Base-by-base conservation (phyloP, 2,329 filamentous ascomycete genomes). In the Colletotrichum lini region DNA sequence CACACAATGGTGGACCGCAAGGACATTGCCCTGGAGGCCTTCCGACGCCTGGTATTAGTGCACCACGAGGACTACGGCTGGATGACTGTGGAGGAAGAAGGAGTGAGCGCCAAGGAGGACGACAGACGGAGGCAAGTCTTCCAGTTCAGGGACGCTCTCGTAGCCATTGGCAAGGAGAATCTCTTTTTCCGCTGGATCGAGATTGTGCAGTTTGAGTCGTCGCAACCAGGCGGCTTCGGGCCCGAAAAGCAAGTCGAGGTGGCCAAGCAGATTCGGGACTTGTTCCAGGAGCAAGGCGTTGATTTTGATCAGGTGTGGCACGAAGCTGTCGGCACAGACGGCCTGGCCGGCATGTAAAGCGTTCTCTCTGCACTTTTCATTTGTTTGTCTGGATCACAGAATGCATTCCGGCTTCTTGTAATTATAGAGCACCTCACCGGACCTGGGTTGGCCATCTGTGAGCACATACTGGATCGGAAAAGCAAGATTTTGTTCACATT, bases 161-260 rank as follows among this genome's bases (percentile, higher is more conserved):
- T 89, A 1, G 87, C 87, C 3, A 86, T 96, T 81, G 94, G 93
- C 53, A 97, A 98, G 82, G 95, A 98, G 80, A 91, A 93, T 74
- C 81, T 98, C 64, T 98, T 98, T 83, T 98, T 93, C 83, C 90
- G 92, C 66, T 98, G 95, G 94, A 93, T 98, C 59, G 95, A 98
- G 84, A 88, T 97, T 78, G 91, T 98, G 60, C 95, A 98, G 82
- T 97, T 91, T 77, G 95, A 98, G 82, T 92, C 93, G 52, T 92
- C 91, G 45, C 88, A 89, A 75, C 93, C 94, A 0, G 94, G 92
- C 21, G 94, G 93, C 0, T 97, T 97, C 78, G 93, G 92, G 1
- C 84, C 87, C 0, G 92, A 95, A 78, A 88, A 90, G 77, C 94
- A 97, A 81, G 85, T 89, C 67, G 88, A 86, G 53, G 92, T 93